Conservation (phyloP, 2,329 filamentous ascomycete species). For the Fusarium sp. region DNA sequence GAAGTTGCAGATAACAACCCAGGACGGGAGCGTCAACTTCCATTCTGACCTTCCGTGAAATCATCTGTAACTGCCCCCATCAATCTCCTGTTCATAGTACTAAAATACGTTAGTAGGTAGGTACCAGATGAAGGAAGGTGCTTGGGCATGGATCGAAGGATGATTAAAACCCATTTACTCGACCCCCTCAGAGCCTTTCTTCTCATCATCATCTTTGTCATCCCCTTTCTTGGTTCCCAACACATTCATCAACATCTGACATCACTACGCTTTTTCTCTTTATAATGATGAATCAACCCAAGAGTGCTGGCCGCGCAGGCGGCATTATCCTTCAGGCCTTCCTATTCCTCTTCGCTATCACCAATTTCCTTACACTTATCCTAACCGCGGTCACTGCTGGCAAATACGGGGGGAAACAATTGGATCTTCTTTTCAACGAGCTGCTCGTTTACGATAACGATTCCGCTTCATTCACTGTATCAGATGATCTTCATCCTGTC, state of each 20-base stretch:
- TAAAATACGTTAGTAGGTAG: too few relatives aligned
- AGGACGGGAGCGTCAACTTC: not conserved
- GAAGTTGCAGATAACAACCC: not conserved
- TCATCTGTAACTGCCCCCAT: slow-evolving; percentile 9
- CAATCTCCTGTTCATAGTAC: not conserved
- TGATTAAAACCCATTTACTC: slow-evolving; percentile 4
- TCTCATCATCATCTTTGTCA: not conserved
- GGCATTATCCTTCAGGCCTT: slow-evolving; percentile 23
- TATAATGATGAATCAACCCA: slow-evolving; percentile 10
- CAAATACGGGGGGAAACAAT: not conserved
- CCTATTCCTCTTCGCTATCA: slow-evolving; percentile 33
- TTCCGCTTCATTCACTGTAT: too few relatives aligned
- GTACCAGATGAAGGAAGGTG: slow-evolving; percentile 13
- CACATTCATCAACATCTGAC: not conserved
- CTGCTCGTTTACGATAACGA: too few relatives aligned
- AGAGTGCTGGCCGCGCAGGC: not conserved
- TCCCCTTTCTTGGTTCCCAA: slow-evolving; percentile 8
- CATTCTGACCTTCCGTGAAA: not conserved
- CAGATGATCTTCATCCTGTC: not conserved
- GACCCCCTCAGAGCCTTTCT: not conserved
- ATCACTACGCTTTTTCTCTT: not conserved
- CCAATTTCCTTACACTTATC: slow-evolving; percentile 38
- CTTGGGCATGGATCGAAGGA: not conserved
- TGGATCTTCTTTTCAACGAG: too few relatives aligned
- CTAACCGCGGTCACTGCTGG: slow-evolving; percentile 24